Evolutionary conservation across 192 early-diverging fungal species (phyloP), one percentile per base, ranked within the genome.

Genomic region (Backusella tarrabulga): DNA sequence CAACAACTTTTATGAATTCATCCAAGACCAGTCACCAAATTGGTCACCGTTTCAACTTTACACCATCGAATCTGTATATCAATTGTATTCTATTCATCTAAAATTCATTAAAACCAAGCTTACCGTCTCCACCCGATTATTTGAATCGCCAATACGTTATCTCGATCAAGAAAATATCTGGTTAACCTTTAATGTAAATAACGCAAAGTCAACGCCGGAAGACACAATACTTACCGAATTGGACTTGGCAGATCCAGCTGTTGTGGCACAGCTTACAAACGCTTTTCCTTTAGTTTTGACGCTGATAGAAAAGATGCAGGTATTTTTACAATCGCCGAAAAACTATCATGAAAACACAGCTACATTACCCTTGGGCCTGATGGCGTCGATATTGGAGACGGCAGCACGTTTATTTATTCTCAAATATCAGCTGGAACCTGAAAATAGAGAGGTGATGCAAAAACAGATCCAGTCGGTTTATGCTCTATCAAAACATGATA

Each of bases 61-160:
- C 12, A 26, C 56, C 19, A 63, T 63, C 23, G 56, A 63, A 63
- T 63, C 56, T 63, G 56, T 63, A 23, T 63, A 63, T 63, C 56
- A 63, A 26, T n/a, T 63, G 21, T 63, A 63, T 29, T 63, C 56
- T 63, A 63, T 63, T 63, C 56, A 63, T 63, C 26, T 63, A 63
- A 63, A 63, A 63, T 63, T 63, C 56, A 63, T 63, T 29, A 63
- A 63, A 63, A 63, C 56, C 9, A 63, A 63, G n/a, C 56, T 63
- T 23, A 63, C 56, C 56, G 29, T 63, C 26, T 63, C 56, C 12
- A 63, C 56, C 7, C 56, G 56, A 29, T 63, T 63, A 23, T 63
- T 63, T 14, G 56, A 63, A 29, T 63, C 56, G 0, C 56, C 56
- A 63, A 63, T n/a, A 63, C 56, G 56, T 12, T 63, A 26, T 63